Evolutionary conservation across 306 rosid genomes (phyloP).

Genomic region (Vigna radiata): DNA sequence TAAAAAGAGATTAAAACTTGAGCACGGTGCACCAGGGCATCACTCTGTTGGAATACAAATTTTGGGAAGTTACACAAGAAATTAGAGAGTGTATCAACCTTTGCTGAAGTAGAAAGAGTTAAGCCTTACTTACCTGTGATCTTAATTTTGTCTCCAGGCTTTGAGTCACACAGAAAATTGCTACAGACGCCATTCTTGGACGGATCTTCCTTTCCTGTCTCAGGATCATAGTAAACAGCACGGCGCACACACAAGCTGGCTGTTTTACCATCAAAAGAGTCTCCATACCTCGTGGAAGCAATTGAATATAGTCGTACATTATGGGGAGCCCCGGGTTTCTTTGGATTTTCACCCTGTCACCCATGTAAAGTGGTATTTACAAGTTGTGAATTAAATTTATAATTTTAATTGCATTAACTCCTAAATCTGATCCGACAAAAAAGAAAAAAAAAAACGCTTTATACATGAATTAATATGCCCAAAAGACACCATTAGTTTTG

Average conservation of each 20-base stretch:
- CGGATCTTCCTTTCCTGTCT: slow-evolving; percentile 93
- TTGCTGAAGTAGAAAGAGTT: slow-evolving; percentile 26
- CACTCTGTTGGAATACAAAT: neutral
- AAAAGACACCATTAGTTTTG: slow-evolving; percentile 16
- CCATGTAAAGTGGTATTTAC: slow-evolving; percentile 36
- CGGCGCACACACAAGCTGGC: slow-evolving; percentile 98
- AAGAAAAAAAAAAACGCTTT: slow-evolving; percentile 19
- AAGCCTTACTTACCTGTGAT: slow-evolving; percentile 78
- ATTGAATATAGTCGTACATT: slow-evolving; percentile 95
- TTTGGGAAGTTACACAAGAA: slow-evolving; percentile 22
- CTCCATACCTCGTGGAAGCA: slow-evolving; percentile 98
- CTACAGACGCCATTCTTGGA: slow-evolving; percentile 91
- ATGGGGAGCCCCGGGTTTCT: slow-evolving; percentile 84
- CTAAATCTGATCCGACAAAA: neutral
- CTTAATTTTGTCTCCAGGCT: slow-evolving; percentile 92
- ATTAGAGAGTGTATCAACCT: slow-evolving; percentile 17
- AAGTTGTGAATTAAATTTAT: slow-evolving; percentile 20
- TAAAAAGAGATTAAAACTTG: neutral
- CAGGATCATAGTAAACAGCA: slow-evolving; percentile 91
- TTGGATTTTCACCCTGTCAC: slow-evolving; percentile 94
- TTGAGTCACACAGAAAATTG: slow-evolving; percentile 83
- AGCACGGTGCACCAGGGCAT: neutral
- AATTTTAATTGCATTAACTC: neutral
- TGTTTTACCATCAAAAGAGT: slow-evolving; percentile 85
- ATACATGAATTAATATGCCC: neutral